A percentile compares a stretch with the other conserved stretches of the same genome.
These are phyloP conservation scores for Ogataea salicorniae DNA, from an alignment of 805 yeast species.

Conservation along the genomic window DNA sequence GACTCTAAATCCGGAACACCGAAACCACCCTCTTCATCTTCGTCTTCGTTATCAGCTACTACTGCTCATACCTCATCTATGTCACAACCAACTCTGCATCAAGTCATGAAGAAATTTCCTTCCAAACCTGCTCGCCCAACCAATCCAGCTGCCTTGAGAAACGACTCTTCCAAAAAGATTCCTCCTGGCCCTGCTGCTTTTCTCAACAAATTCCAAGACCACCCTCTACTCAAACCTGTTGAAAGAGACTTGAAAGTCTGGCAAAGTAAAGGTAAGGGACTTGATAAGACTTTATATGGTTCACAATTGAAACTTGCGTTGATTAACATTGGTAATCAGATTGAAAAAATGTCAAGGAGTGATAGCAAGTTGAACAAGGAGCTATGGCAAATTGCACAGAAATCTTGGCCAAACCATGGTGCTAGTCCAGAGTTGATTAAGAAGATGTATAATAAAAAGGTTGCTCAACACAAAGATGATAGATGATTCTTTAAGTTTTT, in stretches of 20 bases:
- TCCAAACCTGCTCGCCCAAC: conserved; percentile 6
- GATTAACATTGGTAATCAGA: conserved; percentile 27
- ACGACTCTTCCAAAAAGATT: conserved; percentile 2
- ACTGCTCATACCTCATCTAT: conserved; percentile 2
- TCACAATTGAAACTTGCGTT: conserved; percentile 25
- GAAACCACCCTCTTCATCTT: conserved; percentile 3
- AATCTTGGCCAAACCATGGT: conserved; percentile 31
- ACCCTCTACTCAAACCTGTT: conserved; percentile 25
- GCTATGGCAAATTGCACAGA: conserved; percentile 29
- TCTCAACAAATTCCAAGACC: conserved; percentile 4
- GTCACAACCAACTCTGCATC: conserved; percentile 18
- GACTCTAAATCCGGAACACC: conserved; percentile 14
- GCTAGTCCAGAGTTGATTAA: conserved; percentile 27
- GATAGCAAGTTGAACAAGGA: conserved; percentile 21
- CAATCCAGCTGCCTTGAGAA: background rate
- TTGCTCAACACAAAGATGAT: conserved; percentile 5
- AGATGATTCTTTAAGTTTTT: conserved; percentile 2
- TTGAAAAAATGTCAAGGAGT: conserved; percentile 21
- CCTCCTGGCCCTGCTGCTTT: conserved; percentile 12
- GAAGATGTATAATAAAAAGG: conserved; percentile 30
- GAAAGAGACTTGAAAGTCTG: conserved; percentile 26
- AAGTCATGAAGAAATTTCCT: conserved; percentile 17
- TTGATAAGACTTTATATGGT: conserved; percentile 30
- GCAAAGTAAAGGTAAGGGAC: conserved; percentile 29
- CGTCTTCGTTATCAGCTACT: conserved; percentile 7